These are phyloP conservation scores for Endocalyx cinctus DNA, from an alignment of 2,329 filamentous ascomycete genomes.

Conservation along the genomic window DNA sequence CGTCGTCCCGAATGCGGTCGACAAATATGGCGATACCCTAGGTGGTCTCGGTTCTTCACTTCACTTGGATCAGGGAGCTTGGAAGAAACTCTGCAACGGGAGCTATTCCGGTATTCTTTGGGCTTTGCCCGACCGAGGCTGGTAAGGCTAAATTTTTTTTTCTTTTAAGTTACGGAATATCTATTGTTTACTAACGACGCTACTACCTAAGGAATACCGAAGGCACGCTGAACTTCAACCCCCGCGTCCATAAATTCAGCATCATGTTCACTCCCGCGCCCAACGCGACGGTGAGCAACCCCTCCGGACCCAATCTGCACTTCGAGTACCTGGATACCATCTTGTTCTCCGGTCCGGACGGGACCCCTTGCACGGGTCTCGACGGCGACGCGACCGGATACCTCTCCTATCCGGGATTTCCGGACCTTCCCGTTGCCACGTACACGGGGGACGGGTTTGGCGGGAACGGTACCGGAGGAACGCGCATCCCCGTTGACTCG, in stretches of 20 bases:
- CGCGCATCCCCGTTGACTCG: conserved; percentile 56
- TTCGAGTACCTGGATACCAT: conserved; percentile 62
- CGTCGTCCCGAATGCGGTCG: conserved; percentile 51
- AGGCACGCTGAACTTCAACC: conserved; percentile 64
- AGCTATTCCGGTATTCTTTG: conserved; percentile 60
- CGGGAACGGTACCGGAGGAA: conserved; percentile 52
- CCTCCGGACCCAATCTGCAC: conserved; percentile 55
- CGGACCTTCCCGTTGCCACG: conserved; percentile 56
- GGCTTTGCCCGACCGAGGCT: conserved; percentile 63
- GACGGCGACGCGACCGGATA: conserved; percentile 54
- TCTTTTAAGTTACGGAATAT: too few species aligned
- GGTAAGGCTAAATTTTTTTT: too few species aligned
- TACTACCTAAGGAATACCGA: conserved; percentile 58
- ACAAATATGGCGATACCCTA: conserved; percentile 66
- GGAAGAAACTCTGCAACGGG: conserved; percentile 47
- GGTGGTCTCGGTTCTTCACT: conserved; percentile 63
- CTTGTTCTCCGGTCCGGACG: conserved; percentile 59
- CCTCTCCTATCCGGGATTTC: conserved; percentile 53
- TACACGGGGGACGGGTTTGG: conserved; percentile 67
- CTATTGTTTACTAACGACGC: too few species aligned
- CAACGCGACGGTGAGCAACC: conserved; percentile 45
- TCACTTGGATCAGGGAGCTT: conserved; percentile 49
- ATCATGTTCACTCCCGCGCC: conserved; percentile 52
- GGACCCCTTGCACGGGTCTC: conserved; percentile 58
- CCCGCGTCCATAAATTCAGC: conserved; percentile 63